Conservation (phyloP, 352 stramenopile genomes). For the Phytophthora lateralis region DNA sequence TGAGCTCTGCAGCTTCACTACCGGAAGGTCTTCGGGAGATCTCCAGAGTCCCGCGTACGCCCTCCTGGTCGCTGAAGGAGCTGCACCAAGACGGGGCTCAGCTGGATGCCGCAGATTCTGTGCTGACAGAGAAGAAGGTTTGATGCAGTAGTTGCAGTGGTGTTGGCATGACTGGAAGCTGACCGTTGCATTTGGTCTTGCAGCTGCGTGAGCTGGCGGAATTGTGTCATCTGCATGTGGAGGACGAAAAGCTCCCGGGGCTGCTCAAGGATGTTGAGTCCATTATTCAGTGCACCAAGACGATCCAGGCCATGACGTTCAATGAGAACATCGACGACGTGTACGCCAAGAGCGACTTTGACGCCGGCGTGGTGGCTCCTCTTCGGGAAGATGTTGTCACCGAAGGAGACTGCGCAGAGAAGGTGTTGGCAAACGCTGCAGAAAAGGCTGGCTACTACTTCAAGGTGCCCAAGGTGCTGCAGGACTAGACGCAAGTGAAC, state of each 20-base stretch:
- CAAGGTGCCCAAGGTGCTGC: slow-evolving; percentile 87
- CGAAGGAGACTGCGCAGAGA: slow-evolving; percentile 72
- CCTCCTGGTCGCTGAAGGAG: slow-evolving; percentile 84
- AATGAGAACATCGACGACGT: slow-evolving; percentile 85
- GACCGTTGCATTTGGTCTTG: background rate
- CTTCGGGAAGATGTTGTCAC: slow-evolving; percentile 79
- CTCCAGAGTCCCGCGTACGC: slow-evolving; percentile 58
- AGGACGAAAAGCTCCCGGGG: slow-evolving; percentile 66
- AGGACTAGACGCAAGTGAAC: slow-evolving; percentile 50
- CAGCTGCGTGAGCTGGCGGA: slow-evolving; percentile 81
- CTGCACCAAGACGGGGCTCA: slow-evolving; percentile 65
- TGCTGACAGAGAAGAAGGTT: slow-evolving; percentile 73
- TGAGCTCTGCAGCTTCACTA: slow-evolving; percentile 27
- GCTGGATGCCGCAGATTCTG: slow-evolving; percentile 45
- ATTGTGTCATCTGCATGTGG: slow-evolving; percentile 83
- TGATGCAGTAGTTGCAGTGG: background rate
- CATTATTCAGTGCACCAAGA: slow-evolving; percentile 90
- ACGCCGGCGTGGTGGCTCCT: slow-evolving; percentile 50
- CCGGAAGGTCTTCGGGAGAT: slow-evolving; percentile 71
- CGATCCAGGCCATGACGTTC: slow-evolving; percentile 82
- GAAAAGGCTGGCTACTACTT: slow-evolving; percentile 85
- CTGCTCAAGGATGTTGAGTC: slow-evolving; percentile 85
- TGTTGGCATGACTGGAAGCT: background rate
- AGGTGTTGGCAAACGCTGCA: slow-evolving; percentile 77
- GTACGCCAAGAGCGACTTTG: slow-evolving; percentile 69